These are phyloP conservation scores for Arachis hypogaea DNA, from an alignment of 306 rosid genomes.

Conservation along the genomic window DNA sequence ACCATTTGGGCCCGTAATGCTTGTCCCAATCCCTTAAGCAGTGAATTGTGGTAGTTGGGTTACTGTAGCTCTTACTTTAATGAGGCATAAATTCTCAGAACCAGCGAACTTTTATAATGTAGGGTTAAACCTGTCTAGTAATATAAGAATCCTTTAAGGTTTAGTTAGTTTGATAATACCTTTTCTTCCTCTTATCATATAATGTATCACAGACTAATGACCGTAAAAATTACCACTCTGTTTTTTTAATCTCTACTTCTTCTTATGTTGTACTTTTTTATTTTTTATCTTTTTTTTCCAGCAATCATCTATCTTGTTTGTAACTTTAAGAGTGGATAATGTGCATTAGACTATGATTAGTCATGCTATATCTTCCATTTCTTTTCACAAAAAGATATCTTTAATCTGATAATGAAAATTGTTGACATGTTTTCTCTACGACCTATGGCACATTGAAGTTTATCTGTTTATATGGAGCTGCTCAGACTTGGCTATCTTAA, in stretches of 20 bases:
- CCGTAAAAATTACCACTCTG: background rate
- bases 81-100: background rate
- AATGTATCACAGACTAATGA: background rate
- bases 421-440: slow-evolving; percentile 7
- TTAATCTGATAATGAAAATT: slow-evolving; percentile 13
- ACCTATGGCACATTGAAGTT: slow-evolving; percentile 14
- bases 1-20: too few species aligned
- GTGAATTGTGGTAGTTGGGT: background rate
- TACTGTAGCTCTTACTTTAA: background rate
- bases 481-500: slow-evolving; percentile 10
- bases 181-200: slow-evolving; percentile 14
- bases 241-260: background rate
- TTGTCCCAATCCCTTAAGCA: too few species aligned
- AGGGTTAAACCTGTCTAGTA: background rate
- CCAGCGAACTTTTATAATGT: background rate
- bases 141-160: background rate
- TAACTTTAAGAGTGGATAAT: background rate
- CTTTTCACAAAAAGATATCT: slow-evolving; percentile 8
- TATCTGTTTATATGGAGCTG: slow-evolving; percentile 24
- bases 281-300: too few species aligned
- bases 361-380: slow-evolving; percentile 13
- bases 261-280: background rate
- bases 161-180: background rate
- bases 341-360: background rate
- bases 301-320: background rate